Evolutionary conservation across 228 moss, liverwort and hornwort genomes (phyloP).

Genomic region (Sphagnum magellanicum): DNA sequence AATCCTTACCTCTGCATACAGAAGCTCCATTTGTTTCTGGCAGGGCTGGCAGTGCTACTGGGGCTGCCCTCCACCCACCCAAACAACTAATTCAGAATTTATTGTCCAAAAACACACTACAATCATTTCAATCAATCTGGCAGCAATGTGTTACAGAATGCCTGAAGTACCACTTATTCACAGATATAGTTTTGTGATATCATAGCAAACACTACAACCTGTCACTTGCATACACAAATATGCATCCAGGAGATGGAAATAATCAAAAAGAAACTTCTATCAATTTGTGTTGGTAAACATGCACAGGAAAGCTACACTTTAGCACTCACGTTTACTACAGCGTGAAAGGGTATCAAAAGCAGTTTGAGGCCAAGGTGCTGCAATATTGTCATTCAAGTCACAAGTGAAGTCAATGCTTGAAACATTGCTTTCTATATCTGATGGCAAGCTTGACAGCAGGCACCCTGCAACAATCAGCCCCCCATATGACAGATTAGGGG

Average conservation of each 20-base stretch:
- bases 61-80: slow-evolving; percentile 15
- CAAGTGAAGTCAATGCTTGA: slow-evolving; percentile 62
- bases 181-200: not conserved
- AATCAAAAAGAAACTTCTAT: not conserved
- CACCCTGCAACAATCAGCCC: slow-evolving; percentile 31
- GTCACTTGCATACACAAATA: not conserved
- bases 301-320: not conserved
- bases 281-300: not conserved
- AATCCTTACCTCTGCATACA: slow-evolving; percentile 22
- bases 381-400: slow-evolving; percentile 62
- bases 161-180: not conserved
- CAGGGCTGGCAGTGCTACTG: slow-evolving; percentile 45
- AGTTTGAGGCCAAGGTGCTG: slow-evolving; percentile 47
- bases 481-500: too few species aligned
- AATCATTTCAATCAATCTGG: not conserved
- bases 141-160: not conserved
- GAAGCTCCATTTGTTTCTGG: slow-evolving; percentile 37
- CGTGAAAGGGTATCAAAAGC: slow-evolving; percentile 14
- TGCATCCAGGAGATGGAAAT: not conserved
- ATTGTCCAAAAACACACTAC: too few species aligned
- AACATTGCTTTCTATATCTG: slow-evolving; percentile 57
- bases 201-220: not conserved
- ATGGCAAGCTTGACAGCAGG: slow-evolving; percentile 60
- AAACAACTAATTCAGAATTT: not conserved
- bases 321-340: slow-evolving; percentile 41